Evolutionary conservation across 768 basidiomycete genomes (phyloP), one percentile per base, ranked within the genome.

Genomic region (Porpolomopsis calyptriformis): DNA sequence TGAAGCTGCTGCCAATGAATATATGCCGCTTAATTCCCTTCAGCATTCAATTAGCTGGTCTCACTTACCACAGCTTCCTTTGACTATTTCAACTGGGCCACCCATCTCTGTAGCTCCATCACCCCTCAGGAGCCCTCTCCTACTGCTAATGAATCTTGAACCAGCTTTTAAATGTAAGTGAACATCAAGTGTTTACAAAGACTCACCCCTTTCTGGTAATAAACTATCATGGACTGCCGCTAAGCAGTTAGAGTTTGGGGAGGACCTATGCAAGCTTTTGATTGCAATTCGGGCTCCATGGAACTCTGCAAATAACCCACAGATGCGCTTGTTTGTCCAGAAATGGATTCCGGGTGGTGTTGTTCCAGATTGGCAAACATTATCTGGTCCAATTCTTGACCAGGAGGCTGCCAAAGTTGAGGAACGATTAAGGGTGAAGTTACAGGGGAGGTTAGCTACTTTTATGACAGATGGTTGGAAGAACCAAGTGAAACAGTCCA

Each of bases 381-480:
- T 67, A 7, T 58, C 57, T 11, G 20, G 36, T 25, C 49, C 42
- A n/a, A 38, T 66, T 20, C 49, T 67, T 11, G 33, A 34, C 18
- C 33, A 18, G 33, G 33, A 34, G 33, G 33, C 33, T n/a, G n/a
- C n/a, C n/a, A n/a, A n/a, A n/a, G n/a, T n/a, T n/a, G n/a, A n/a
- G n/a, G n/a, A n/a, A n/a, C 18, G 49, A 11, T 16, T 26, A 23
- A 41, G 8, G 18, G 7, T 19, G 37, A 45, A 37, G 50, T 55
- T 11, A 33, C 47, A 16, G 53, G 54, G n/a, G 43, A 52, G 26
- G 46, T 56, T 12, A 60, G 48, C 4, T 60, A 60, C 2, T 52
- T 57, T 11, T 53, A 55, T 38, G 61, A 64, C 38, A 3, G 38
- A 64, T 49, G 58, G 63, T 18, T 64, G 63, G 61, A 60, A 59